Percentiles rank a stretch among this genome's conserved stretches.
Evolutionary conservation across 2,329 filamentous ascomycete genomes (phyloP).

Genomic region (Acrodontium crateriforme): DNA sequence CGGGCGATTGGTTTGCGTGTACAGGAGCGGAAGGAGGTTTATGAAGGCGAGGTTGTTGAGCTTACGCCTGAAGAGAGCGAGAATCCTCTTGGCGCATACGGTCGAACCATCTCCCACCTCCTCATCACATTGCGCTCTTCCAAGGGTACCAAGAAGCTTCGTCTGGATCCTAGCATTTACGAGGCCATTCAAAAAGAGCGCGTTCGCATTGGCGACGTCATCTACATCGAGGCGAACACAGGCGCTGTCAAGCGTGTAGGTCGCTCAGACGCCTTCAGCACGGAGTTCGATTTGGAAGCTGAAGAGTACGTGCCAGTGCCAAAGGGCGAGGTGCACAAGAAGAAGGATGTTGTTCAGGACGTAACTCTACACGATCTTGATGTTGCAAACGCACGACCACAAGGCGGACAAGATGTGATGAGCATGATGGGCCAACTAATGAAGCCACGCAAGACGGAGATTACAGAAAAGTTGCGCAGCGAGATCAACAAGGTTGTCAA

Average conservation of each 20-base stretch:
- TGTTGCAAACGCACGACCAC: slow-evolving; percentile 84
- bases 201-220: slow-evolving; percentile 88
- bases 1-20: slow-evolving; percentile 92
- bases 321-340: slow-evolving; percentile 98
- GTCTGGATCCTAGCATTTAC: slow-evolving; percentile 94
- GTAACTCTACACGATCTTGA: slow-evolving; percentile 95
- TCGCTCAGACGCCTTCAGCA: slow-evolving; percentile 90
- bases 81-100: slow-evolving; percentile 92
- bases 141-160: slow-evolving; percentile 93
- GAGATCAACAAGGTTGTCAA: slow-evolving; percentile 99
- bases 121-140: slow-evolving; percentile 90
- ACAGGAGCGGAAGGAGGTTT: slow-evolving; percentile 97
- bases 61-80: slow-evolving; percentile 95
- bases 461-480: slow-evolving; percentile 86
- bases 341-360: slow-evolving; percentile 99
- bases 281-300: slow-evolving; percentile 95
- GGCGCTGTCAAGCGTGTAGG: slow-evolving; percentile 96
- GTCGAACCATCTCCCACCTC: slow-evolving; percentile 91
- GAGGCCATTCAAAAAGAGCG: slow-evolving; percentile 98
- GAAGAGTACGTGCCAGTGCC: slow-evolving; percentile 98
- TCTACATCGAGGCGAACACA: slow-evolving; percentile 99
- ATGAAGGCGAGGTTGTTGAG: slow-evolving; percentile 96
- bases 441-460: slow-evolving; percentile 99
- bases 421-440: slow-evolving; percentile 99
- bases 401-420: slow-evolving; percentile 98